Evolutionary conservation across 306 rosid genomes (phyloP).

Genomic region (Lathyrus sativus): DNA sequence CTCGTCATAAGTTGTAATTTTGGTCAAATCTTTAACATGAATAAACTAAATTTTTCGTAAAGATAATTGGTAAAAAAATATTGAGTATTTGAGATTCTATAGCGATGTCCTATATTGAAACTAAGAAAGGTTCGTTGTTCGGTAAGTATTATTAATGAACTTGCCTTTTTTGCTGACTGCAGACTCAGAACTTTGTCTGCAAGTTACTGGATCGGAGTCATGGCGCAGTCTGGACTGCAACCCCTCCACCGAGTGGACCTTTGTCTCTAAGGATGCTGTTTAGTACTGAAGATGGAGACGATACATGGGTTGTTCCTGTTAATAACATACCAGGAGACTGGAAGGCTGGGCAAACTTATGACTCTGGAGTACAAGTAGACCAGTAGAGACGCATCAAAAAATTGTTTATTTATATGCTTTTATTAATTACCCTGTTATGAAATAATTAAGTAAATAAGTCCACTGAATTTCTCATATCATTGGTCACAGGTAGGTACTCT

Average conservation of each 20-base stretch:
- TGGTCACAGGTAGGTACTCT: neutral
- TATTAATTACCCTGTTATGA: slow-evolving; percentile 18
- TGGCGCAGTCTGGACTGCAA: slow-evolving; percentile 84
- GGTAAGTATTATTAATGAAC: slow-evolving; percentile 31
- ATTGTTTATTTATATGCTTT: slow-evolving; percentile 28
- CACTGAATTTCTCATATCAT: neutral
- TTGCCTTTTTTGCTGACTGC: slow-evolving; percentile 33
- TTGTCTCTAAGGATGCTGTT: slow-evolving; percentile 75
- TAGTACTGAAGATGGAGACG: slow-evolving; percentile 71
- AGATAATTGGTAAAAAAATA: neutral
- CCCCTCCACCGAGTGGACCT: slow-evolving; percentile 79
- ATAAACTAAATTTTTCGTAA: neutral
- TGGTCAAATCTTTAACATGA: slow-evolving; percentile 11
- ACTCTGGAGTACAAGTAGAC: slow-evolving; percentile 84
- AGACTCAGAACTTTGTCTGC: slow-evolving; percentile 73
- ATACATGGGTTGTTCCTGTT: slow-evolving; percentile 78
- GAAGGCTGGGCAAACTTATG: slow-evolving; percentile 77
- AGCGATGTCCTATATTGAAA: slow-evolving; percentile 12
- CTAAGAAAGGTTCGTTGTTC: slow-evolving; percentile 1
- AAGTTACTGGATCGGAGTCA: slow-evolving; percentile 69
- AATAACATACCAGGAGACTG: slow-evolving; percentile 75
- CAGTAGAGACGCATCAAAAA: slow-evolving; percentile 34
- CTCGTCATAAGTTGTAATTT: slow-evolving; percentile 7
- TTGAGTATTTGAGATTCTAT: slow-evolving; percentile 7
- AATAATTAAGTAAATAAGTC: slow-evolving; percentile 34